Conservation (phyloP, 2,329 filamentous ascomycete species). For the Hymenoscyphus scutula region DNA sequence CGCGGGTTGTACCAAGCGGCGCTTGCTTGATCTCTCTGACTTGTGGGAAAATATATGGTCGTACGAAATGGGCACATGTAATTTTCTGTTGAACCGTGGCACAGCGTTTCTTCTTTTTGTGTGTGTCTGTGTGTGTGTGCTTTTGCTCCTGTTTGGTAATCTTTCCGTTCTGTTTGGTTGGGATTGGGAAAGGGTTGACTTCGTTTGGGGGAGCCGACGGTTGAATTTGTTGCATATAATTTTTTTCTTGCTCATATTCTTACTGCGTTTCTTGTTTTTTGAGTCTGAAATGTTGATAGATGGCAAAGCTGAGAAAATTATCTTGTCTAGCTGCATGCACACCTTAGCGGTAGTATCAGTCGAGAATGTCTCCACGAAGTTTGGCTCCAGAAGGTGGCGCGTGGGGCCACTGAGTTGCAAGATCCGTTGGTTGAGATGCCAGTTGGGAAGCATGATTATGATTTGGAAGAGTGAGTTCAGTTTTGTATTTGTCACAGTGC, state of each 20-base stretch:
- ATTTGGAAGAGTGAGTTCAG: constrained; percentile 60
- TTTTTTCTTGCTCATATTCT: neutral
- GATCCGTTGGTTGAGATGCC: constrained; percentile 71
- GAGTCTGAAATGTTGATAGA: neutral
- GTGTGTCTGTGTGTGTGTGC: too few relatives aligned
- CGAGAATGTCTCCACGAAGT: constrained; percentile 70
- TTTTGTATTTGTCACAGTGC: constrained; percentile 9
- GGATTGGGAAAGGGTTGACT: neutral
- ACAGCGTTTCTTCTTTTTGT: neutral
- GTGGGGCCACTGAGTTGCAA: constrained; percentile 52
- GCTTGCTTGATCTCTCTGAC: constrained; percentile 7
- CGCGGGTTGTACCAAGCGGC: constrained; percentile 3
- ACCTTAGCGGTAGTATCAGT: constrained; percentile 76
- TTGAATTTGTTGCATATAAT: neutral
- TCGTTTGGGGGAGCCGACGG: neutral
- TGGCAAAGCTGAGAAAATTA: constrained; percentile 15
- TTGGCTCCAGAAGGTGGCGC: constrained; percentile 60
- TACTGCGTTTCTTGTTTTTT: neutral
- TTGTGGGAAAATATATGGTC: neutral
- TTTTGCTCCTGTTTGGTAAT: neutral
- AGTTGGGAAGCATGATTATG: constrained; percentile 66
- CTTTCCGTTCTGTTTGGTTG: neutral
- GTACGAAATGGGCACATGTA: neutral
- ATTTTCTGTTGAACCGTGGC: constrained; percentile 3
- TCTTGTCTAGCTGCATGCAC: constrained; percentile 66